These are phyloP conservation scores for Raddia guianensis DNA, from an alignment of 176 grass and related monocot genomes.

Conservation along the genomic window DNA sequence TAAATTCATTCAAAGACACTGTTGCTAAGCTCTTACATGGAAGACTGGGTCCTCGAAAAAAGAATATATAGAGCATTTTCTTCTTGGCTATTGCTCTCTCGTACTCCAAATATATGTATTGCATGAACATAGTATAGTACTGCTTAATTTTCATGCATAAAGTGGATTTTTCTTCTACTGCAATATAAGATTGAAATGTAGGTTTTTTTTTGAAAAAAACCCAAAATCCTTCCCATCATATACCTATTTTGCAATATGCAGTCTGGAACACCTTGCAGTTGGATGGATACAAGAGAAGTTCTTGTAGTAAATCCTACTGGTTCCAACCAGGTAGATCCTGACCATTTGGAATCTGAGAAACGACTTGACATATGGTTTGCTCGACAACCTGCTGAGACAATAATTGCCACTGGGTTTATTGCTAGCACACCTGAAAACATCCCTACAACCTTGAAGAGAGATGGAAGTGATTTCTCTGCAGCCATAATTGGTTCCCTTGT, in stretches of 20 bases:
- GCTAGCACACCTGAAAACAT: constrained; percentile 77
- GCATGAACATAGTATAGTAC: background rate
- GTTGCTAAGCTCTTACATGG: background rate
- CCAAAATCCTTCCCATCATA: background rate
- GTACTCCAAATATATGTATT: background rate
- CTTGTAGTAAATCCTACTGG: constrained; percentile 82
- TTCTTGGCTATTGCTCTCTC: background rate
- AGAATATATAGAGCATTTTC: background rate
- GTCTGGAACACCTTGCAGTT: constrained; percentile 77
- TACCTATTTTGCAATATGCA: constrained; percentile 40
- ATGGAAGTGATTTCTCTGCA: constrained; percentile 99
- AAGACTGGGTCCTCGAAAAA: background rate
- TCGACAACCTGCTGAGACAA: constrained; percentile 58
- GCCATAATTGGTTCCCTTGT: constrained; percentile 88
- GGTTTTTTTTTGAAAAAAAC: background rate
- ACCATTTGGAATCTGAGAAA: constrained; percentile 83
- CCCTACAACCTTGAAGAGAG: constrained; percentile 91
- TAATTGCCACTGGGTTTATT: constrained; percentile 98
- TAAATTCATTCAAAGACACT: background rate
- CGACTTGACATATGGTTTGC: constrained; percentile 87
- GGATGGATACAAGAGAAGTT: constrained; percentile 99
- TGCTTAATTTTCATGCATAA: background rate
- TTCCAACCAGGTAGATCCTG: constrained; percentile 86
- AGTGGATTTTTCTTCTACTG: background rate
- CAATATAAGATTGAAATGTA: background rate